Percentiles rank a stretch among this genome's conserved stretches.
phyloP scores from a whole-genome alignment of 768 basidiomycete genomes.

The Pluteus cervinus region DNA sequence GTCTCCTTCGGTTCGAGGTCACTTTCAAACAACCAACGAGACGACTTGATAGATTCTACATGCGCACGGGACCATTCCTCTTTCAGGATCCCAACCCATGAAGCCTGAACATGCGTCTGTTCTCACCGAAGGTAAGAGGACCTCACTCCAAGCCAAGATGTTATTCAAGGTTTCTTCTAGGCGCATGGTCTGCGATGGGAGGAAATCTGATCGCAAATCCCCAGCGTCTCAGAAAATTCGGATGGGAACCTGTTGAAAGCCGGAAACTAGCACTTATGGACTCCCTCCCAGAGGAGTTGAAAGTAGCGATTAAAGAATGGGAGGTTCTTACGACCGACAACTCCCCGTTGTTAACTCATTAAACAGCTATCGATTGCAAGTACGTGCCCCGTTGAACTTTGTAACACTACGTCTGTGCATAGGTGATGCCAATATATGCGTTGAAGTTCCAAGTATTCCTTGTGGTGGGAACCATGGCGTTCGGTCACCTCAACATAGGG shows the following conservation, averaged over 20 bases:
- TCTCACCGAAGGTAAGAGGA: constrained; percentile 30
- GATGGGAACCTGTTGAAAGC: constrained; percentile 30
- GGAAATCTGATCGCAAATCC: constrained; percentile 30
- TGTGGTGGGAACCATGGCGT: too few species aligned
- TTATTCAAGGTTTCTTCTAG: constrained; percentile 16
- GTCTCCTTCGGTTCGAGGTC: constrained; percentile 17
- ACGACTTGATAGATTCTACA: constrained; percentile 19
- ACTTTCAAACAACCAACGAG: constrained; percentile 27
- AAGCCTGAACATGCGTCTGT: constrained; percentile 26
- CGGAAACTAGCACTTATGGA: constrained; percentile 14
- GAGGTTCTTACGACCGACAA: too few species aligned
- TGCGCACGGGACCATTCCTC: too few species aligned
- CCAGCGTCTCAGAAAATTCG: constrained; percentile 27
- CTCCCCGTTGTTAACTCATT: too few species aligned
- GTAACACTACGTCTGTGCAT: too few species aligned
- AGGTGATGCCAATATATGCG: too few species aligned
- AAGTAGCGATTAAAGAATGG: constrained; percentile 12
- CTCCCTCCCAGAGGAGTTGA: constrained; percentile 16
- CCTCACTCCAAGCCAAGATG: not conserved
- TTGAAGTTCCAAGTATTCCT: too few species aligned
- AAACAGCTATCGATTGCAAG: too few species aligned
- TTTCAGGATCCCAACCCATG: constrained; percentile 27
- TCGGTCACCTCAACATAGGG: too few species aligned
- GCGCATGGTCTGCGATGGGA: constrained; percentile 34
- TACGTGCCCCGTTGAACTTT: too few species aligned